Evolutionary conservation across 805 yeast species (phyloP), one percentile per base, ranked within the genome.

Genomic region (Hanseniaspora mollemarum): DNA sequence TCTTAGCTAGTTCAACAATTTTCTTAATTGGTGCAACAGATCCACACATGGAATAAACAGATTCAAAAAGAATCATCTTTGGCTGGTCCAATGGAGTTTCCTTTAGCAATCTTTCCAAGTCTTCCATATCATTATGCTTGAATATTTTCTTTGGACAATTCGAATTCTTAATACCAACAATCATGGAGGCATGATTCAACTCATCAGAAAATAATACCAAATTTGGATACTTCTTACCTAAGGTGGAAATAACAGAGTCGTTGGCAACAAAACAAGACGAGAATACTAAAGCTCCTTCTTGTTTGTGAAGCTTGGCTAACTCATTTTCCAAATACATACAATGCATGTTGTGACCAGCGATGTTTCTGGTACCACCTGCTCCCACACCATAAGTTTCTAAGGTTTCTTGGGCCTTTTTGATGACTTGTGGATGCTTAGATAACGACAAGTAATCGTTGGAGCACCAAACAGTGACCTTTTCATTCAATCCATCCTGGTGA

Each of bases 321-420:
- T 86, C 88, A 21, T 83, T 71, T 68, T 92, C 99, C 62, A 92
- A 75, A 57, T 73, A 74, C 62, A 92, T 78, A n/a, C 97, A 94
- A 60, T 83, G 90, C 53, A 71, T 67, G 67, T 92, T 92, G 67
- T 92, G 98, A 55, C 99, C 99, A 1, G 99, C 98, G 65, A 92
- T 92, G 70, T 92, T 92, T 63, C 99, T 77, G 44, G 99, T 92
- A 59, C 99, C 99, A 62, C 99, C 99, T 8, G 99, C 95, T 60
- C 99, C 99, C 4, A 95, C 83, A 60, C 99, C 99, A 65, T 92
- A 92, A 70, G 77, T 79, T 59, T 83, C 83, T 66, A 92, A 74
- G 16, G 94, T 80, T 44, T 71, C 64, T 59, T 82, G 81, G 90
- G 90, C 92, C 51, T 78, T 79, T 16, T 76, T 69, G 54, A 87